Evolutionary conservation across 2,329 filamentous ascomycete species (phyloP).

Genomic region (Colletotrichum siamense): DNA sequence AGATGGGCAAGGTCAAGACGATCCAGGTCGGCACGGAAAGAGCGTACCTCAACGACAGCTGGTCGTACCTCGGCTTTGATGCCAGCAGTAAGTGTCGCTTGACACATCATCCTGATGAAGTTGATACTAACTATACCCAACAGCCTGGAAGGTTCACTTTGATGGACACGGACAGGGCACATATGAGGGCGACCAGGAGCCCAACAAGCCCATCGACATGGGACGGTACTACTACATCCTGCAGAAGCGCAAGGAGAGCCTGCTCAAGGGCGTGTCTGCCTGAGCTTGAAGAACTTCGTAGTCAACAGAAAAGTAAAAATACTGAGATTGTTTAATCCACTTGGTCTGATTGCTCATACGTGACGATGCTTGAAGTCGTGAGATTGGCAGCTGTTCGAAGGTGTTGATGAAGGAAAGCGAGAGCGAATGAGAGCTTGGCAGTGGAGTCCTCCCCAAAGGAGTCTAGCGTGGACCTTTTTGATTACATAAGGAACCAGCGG

Average conservation of each 20-base stretch:
- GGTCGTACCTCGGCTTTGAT: slow-evolving; percentile 50
- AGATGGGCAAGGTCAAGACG: slow-evolving; percentile 51
- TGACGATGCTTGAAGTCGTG: background rate
- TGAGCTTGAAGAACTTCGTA: rapidly evolving
- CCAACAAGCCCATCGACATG: slow-evolving; percentile 22
- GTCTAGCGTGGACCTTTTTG: rapidly evolving
- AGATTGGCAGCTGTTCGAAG: background rate
- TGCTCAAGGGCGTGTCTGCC: background rate
- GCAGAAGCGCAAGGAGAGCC: slow-evolving; percentile 35
- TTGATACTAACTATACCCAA: slow-evolving; percentile 27
- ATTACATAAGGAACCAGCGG: background rate
- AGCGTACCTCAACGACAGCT: slow-evolving; percentile 52
- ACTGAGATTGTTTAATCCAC: background rate
- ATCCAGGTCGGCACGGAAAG: slow-evolving; percentile 44
- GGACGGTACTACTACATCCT: slow-evolving; percentile 40
- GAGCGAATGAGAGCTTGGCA: background rate
- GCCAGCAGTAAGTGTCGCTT: slow-evolving; percentile 46
- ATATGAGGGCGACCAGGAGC: slow-evolving; percentile 32
- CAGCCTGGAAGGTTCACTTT: slow-evolving; percentile 44
- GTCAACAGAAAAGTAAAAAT: background rate
- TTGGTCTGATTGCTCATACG: background rate
- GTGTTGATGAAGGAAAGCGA: background rate
- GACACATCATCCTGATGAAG: rapidly evolving
- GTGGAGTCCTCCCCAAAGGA: background rate
- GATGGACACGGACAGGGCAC: slow-evolving; percentile 40